phyloP scores from a whole-genome alignment of 495 filamentous ascomycete species.

The Hypoxylon perforatum region DNA sequence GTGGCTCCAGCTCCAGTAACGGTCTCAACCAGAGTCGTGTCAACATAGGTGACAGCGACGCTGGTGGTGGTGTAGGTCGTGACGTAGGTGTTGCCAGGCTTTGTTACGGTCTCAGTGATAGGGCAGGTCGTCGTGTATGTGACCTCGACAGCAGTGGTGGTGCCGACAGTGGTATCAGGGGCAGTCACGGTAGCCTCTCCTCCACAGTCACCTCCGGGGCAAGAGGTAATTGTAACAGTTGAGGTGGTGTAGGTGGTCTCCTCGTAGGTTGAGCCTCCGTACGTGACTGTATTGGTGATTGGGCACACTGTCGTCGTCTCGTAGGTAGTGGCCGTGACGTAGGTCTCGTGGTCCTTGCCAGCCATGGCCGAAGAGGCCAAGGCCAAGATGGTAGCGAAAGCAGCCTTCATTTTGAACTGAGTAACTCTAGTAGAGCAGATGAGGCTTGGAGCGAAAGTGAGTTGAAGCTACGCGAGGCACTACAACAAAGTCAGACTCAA shows the following conservation, averaged over 20 bases:
- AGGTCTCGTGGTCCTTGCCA: constrained; percentile 29
- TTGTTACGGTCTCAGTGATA: constrained; percentile 53
- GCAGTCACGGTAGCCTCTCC: constrained; percentile 43
- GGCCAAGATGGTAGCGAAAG: constrained; percentile 51
- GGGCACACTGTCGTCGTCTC: constrained; percentile 51
- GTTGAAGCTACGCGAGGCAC: constrained; percentile 11
- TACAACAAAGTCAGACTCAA: constrained; percentile 25
- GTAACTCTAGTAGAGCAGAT: constrained; percentile 28
- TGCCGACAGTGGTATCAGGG: constrained; percentile 44
- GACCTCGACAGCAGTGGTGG: constrained; percentile 52
- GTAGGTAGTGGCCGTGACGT: constrained; percentile 40
- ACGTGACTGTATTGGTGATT: constrained; percentile 43
- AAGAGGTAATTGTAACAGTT: constrained; percentile 47
- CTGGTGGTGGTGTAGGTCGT: constrained; percentile 61
- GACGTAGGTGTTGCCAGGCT: constrained; percentile 50
- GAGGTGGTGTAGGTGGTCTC: constrained; percentile 48
- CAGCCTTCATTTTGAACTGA: constrained; percentile 54
- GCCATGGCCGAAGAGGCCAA: constrained; percentile 55
- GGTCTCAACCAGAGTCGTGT: constrained; percentile 45
- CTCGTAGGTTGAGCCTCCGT: constrained; percentile 43
- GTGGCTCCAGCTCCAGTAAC: constrained; percentile 41
- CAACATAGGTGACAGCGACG: constrained; percentile 43
- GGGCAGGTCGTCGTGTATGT: constrained; percentile 58
- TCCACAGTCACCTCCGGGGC: constrained; percentile 41
- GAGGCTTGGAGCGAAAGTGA: constrained; percentile 40